Percentiles rank a stretch among this genome's conserved stretches.
Conservation (phyloP, 495 filamentous ascomycete species). For the Xylaria bambusicola region DNA sequence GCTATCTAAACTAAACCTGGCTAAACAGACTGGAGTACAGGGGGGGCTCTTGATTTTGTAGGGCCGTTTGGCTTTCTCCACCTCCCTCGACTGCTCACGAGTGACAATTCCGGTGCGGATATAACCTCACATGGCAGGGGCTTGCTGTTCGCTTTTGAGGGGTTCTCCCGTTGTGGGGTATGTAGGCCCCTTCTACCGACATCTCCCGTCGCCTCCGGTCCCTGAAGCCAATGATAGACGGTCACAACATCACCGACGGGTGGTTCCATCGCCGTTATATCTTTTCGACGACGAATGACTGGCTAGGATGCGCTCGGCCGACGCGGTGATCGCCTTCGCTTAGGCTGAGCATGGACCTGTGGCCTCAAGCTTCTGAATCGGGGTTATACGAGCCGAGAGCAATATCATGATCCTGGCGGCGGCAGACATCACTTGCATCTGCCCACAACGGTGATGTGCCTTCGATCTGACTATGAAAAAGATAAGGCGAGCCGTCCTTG, state of each 20-base stretch:
- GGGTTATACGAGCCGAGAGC: slow-evolving; percentile 17
- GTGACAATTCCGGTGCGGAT: slow-evolving; percentile 20
- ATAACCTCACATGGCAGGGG: slow-evolving; percentile 24
- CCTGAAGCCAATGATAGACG: slow-evolving; percentile 21
- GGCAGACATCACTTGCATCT: slow-evolving; percentile 19
- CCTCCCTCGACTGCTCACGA: slow-evolving; percentile 19
- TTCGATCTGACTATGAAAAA: slow-evolving; percentile 3
- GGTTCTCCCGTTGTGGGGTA: slow-evolving; percentile 25
- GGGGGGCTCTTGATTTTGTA: slow-evolving; percentile 22
- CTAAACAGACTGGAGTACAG: slow-evolving; percentile 20
- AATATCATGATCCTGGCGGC: slow-evolving; percentile 18
- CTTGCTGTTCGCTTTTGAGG: slow-evolving; percentile 22
- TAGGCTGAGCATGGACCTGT: slow-evolving; percentile 14
- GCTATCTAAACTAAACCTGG: slow-evolving; percentile 24
- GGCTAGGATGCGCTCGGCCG: slow-evolving; percentile 17
- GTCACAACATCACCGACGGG: slow-evolving; percentile 17
- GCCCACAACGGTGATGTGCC: slow-evolving; percentile 12
- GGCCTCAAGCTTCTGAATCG: slow-evolving; percentile 16
- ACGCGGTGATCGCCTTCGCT: slow-evolving; percentile 21
- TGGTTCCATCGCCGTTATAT: slow-evolving; percentile 17
- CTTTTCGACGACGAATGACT: slow-evolving; percentile 11
- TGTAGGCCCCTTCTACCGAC: slow-evolving; percentile 22
- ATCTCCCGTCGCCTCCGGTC: slow-evolving; percentile 20
- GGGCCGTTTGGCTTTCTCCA: slow-evolving; percentile 21
- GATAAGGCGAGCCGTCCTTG: slow-evolving; percentile 19